These are phyloP conservation scores for Saturnispora zaruensis DNA, from an alignment of 805 yeast species.

Conservation along the genomic window DNA sequence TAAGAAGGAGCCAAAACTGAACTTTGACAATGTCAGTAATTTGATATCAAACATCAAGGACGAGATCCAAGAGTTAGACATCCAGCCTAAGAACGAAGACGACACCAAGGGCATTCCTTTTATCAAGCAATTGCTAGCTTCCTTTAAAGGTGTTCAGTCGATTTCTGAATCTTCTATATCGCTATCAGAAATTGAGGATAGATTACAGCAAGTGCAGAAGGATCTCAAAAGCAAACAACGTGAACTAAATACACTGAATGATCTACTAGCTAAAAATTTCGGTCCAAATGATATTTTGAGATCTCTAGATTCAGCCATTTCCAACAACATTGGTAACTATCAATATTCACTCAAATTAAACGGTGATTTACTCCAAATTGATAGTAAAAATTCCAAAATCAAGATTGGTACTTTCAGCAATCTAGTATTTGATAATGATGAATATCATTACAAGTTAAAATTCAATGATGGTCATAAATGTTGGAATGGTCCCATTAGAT, in stretches of 20 bases:
- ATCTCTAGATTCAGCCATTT: constrained; percentile 40
- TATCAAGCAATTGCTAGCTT: not conserved
- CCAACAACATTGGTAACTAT: constrained; percentile 55
- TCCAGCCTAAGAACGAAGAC: not conserved
- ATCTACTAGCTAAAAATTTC: constrained; percentile 24
- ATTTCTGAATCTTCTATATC: not conserved
- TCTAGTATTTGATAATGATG: constrained; percentile 12
- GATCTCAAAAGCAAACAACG: constrained; percentile 20
- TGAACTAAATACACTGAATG: constrained; percentile 11
- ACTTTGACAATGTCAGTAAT: not conserved
- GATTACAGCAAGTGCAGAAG: constrained; percentile 21
- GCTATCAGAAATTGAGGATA: constrained; percentile 1
- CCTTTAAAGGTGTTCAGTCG: not conserved
- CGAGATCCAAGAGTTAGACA: not conserved
- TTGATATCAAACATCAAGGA: not conserved
- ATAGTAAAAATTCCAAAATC: constrained; percentile 37
- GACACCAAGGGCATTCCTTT: not conserved
- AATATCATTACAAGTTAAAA: constrained; percentile 13
- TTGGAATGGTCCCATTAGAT: constrained; percentile 90
- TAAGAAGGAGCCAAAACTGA: not conserved
- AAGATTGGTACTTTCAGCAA: constrained; percentile 40
- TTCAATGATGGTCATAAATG: constrained; percentile 68
- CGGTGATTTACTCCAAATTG: constrained; percentile 47
- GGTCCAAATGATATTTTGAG: constrained; percentile 63
- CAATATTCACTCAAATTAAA: constrained; percentile 54